These are phyloP conservation scores for Aspergillus heteromorphus DNA, from an alignment of 495 filamentous ascomycete genomes.

Conservation along the genomic window DNA sequence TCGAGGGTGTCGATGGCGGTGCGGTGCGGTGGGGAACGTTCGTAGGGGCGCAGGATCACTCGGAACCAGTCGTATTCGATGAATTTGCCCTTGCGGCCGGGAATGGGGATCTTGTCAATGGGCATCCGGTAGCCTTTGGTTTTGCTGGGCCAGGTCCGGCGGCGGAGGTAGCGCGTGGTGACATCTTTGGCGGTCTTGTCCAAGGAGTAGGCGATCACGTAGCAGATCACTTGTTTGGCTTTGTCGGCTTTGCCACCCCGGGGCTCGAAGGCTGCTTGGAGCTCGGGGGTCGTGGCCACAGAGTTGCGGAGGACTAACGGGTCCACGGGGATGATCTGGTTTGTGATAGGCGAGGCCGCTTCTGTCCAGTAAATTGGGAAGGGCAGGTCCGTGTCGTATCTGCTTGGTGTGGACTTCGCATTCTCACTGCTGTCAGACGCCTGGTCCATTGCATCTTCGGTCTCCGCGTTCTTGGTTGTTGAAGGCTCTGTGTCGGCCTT, in stretches of 20 bases:
- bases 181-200: constrained; percentile 94
- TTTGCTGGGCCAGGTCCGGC: constrained; percentile 78
- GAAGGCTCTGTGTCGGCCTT: constrained; percentile 22
- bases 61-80: constrained; percentile 83
- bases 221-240: constrained; percentile 85
- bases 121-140: constrained; percentile 82
- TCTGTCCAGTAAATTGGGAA: constrained; percentile 95
- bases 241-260: constrained; percentile 75
- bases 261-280: constrained; percentile 73
- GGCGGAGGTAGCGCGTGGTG: constrained; percentile 84
- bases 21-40: constrained; percentile 47
- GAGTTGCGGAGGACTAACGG: constrained; percentile 62
- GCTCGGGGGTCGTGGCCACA: constrained; percentile 61
- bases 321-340: constrained; percentile 74
- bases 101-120: constrained; percentile 70
- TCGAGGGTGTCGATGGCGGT: constrained; percentile 74
- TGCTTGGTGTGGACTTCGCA: constrained; percentile 7
- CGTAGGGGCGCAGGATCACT: constrained; percentile 67
- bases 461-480: neutral
- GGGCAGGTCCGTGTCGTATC: constrained; percentile 61
- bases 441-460: constrained; percentile 11
- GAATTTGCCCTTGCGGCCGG: constrained; percentile 69
- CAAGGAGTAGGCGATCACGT: constrained; percentile 78
- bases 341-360: constrained; percentile 70
- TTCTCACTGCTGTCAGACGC: constrained; percentile 17